phyloP scores from a whole-genome alignment of 352 stramenopile genomes.

The Phytophthora cryptogea region DNA sequence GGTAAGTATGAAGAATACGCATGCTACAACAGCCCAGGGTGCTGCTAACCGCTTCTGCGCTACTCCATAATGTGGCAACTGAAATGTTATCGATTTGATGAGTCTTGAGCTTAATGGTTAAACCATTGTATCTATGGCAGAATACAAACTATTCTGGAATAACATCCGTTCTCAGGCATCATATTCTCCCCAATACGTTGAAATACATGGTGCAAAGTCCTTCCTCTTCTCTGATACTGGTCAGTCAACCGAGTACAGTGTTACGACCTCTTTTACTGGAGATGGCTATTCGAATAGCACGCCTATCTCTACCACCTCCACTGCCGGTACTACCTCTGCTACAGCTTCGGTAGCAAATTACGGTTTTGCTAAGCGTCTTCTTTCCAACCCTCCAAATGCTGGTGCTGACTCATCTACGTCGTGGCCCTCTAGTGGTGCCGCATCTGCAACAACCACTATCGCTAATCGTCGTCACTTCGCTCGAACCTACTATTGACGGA shows the following conservation, averaged over 20 bases:
- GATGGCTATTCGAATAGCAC: neutral
- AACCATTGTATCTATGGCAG: slow-evolving; percentile 4
- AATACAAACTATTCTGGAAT: slow-evolving; percentile 12
- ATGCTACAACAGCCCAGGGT: neutral
- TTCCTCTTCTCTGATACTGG: neutral
- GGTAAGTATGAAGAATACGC: slow-evolving; percentile 9
- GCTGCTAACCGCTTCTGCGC: slow-evolving; percentile 1
- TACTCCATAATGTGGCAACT: slow-evolving; percentile 8
- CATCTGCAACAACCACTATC: neutral
- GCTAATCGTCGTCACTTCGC: slow-evolving; percentile 2
- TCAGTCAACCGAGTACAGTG: neutral
- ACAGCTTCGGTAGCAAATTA: neutral
- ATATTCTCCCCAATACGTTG: neutral
- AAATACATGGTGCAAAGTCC: neutral
- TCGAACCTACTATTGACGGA: slow-evolving; percentile 13
- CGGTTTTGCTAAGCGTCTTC: neutral
- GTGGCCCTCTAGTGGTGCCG: neutral
- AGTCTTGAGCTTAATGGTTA: slow-evolving; percentile 10
- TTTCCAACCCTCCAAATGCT: neutral
- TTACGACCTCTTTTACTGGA: neutral
- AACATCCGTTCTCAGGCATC: slow-evolving; percentile 5
- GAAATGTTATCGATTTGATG: slow-evolving; percentile 2
- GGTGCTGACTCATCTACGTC: neutral
- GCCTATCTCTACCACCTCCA: neutral
- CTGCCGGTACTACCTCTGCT: neutral